phyloP scores from a whole-genome alignment of 202 grass and related monocot species.

The Miscanthus sacchariflorus region DNA sequence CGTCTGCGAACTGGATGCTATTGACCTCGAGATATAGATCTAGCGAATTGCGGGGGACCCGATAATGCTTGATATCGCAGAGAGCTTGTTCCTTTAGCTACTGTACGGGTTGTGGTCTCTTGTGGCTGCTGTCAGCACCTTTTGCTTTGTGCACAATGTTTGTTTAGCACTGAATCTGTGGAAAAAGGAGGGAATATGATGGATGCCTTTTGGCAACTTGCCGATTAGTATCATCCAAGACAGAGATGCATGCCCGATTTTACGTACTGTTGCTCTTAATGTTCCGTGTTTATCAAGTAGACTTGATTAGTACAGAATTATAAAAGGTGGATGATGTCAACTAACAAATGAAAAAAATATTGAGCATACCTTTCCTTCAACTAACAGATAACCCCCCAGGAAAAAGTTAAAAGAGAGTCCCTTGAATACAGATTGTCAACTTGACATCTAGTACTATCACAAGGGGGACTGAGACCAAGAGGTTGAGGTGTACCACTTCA shows the following conservation, averaged over 20 bases:
- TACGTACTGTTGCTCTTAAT: not conserved
- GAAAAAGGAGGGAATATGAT: not conserved
- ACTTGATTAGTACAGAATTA: not conserved
- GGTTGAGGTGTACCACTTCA: not conserved
- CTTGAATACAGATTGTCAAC: slow-evolving; percentile 14
- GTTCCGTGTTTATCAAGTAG: not conserved
- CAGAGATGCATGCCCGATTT: not conserved
- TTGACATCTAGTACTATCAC: not conserved
- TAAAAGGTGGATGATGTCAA: not conserved
- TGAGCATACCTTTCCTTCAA: not conserved
- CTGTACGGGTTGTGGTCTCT: not conserved
- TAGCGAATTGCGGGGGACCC: not conserved
- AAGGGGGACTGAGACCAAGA: not conserved
- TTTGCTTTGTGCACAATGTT: not conserved
- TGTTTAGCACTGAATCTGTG: slow-evolving; percentile 1
- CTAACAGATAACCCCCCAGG: not conserved
- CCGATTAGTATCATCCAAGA: not conserved
- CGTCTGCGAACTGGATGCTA: not conserved
- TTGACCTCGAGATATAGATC: slow-evolving; percentile 33
- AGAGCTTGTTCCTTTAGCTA: slow-evolving; percentile 6
- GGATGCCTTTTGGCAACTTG: not conserved
- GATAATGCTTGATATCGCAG: not conserved
- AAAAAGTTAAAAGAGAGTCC: not conserved
- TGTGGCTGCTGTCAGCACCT: not conserved
- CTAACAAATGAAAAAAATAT: slow-evolving; percentile 7